Conservation (phyloP, 106 monocot species). For the Allium sativum region DNA sequence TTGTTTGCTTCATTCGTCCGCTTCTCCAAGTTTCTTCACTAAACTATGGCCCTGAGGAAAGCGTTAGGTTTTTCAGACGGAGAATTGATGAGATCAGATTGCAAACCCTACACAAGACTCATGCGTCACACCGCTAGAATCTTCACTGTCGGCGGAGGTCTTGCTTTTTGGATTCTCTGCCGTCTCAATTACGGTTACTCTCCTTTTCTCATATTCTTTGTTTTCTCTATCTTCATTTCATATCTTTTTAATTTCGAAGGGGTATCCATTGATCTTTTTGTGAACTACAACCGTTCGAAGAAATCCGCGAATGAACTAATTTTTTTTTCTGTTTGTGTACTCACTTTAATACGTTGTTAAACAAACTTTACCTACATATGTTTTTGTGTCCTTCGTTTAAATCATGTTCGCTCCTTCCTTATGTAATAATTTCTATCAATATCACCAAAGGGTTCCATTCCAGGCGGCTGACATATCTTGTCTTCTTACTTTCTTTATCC, state of each 20-base stretch:
- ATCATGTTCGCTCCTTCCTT: too few species aligned
- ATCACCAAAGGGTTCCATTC: too few species aligned
- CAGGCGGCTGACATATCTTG: too few species aligned
- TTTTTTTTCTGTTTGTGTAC: background rate
- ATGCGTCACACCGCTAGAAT: conserved; percentile 47
- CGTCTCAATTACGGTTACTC: conserved; percentile 36
- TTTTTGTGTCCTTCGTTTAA: too few species aligned
- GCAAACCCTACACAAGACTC: conserved; percentile 42
- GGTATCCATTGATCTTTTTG: background rate
- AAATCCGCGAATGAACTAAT: background rate
- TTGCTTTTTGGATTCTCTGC: conserved; percentile 63
- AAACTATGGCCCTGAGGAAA: conserved; percentile 44
- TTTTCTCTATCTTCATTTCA: background rate
- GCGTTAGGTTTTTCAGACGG: conserved; percentile 50
- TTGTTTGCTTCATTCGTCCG: too few species aligned
- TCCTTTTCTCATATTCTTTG: background rate
- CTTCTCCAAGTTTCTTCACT: too few species aligned
- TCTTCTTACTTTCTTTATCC: too few species aligned
- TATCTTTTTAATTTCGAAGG: background rate
- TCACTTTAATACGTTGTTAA: too few species aligned
- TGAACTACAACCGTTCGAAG: background rate
- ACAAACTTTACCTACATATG: too few species aligned
- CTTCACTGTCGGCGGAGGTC: conserved; percentile 38
- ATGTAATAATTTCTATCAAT: too few species aligned
- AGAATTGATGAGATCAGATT: conserved; percentile 63